Base-by-base conservation (phyloP, 768 basidiomycete genomes). In the Symmetrospora coprosmae region DNA sequence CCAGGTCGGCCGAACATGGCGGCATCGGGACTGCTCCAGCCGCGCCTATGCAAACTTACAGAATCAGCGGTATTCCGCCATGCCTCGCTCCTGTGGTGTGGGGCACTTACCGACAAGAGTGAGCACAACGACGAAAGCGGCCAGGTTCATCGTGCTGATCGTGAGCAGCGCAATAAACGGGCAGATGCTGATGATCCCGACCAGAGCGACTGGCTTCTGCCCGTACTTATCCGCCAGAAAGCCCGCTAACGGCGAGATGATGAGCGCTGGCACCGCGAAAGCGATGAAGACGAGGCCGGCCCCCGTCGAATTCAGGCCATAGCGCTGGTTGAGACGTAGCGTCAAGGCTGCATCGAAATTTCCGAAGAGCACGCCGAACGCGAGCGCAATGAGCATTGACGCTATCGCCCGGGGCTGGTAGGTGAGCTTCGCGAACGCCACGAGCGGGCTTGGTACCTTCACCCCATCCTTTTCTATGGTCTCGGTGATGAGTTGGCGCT, bases 231-330 rank as follows among this genome's bases (percentile, higher is more conserved):
- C 55, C 8, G 27, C 43, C 2, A 58, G 23, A 25, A n/a, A 45
- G 6, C 55, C 55, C 2, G 55, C 55, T 27, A 46, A 31, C 25
- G 55, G 55, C 17, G 31, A 31, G 21, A 28, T 30, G 11, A 58
- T 58, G 4, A 38, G 6, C 16, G 55, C 55, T 31, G 55, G 55
- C 8, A 58, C 55, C 17, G 38, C 55, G 25, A 31, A 45, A 17
- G 55, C 55, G 16, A 58, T 58, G 55, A 58, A 58, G 31, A 58
- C 37, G 16, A 58, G 37, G 13, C 55, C 55, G 19, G 55, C 55
- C 30, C 55, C 55, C 33, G 28, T 17, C 55, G 55, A 46, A 23
- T 43, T 47, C 7, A 58, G 25, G 17, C 55, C 55, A 21, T 58
- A 58, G 23, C 55, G 55, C 41, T 58, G 33, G 21, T 58, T 58